phyloP scores from a whole-genome alignment of 768 basidiomycete genomes.

The Tulasnella sp. region DNA sequence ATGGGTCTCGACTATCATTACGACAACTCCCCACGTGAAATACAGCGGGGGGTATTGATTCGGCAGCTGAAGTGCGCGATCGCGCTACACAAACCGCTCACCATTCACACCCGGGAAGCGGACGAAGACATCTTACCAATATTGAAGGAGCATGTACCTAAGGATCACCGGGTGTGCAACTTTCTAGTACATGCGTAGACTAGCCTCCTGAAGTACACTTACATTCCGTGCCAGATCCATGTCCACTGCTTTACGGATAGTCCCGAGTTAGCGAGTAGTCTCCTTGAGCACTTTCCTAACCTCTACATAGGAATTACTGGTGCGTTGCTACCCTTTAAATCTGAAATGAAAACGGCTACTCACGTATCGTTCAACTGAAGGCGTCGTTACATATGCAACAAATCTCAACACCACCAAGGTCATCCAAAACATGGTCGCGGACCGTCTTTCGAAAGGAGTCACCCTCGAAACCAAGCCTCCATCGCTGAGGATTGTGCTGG shows the following conservation, averaged over 20 bases:
- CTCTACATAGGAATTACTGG: constrained; percentile 78
- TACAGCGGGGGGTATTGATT: constrained; percentile 54
- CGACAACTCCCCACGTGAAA: constrained; percentile 56
- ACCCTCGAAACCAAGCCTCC: constrained; percentile 15
- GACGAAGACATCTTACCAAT: constrained; percentile 73
- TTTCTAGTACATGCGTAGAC: background rate
- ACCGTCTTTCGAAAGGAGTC: background rate
- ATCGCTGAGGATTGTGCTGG: constrained; percentile 41
- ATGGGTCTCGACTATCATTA: constrained; percentile 82
- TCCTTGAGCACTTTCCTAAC: constrained; percentile 69
- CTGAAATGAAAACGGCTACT: background rate
- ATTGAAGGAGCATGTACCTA: constrained; percentile 63
- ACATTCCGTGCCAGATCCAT: constrained; percentile 56
- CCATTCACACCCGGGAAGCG: constrained; percentile 79
- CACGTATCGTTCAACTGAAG: constrained; percentile 26
- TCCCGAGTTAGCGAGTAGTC: constrained; percentile 55
- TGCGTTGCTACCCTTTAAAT: constrained; percentile 18
- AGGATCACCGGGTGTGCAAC: constrained; percentile 46
- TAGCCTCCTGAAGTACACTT: background rate
- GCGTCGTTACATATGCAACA: constrained; percentile 69
- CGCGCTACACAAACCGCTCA: constrained; percentile 58
- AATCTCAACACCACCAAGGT: constrained; percentile 61
- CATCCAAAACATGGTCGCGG: constrained; percentile 40
- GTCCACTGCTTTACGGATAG: constrained; percentile 84
- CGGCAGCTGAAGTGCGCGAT: constrained; percentile 63